phyloP scores from a whole-genome alignment of 2,329 filamentous ascomycete species.

The Sclerotiophoma versabilis region DNA sequence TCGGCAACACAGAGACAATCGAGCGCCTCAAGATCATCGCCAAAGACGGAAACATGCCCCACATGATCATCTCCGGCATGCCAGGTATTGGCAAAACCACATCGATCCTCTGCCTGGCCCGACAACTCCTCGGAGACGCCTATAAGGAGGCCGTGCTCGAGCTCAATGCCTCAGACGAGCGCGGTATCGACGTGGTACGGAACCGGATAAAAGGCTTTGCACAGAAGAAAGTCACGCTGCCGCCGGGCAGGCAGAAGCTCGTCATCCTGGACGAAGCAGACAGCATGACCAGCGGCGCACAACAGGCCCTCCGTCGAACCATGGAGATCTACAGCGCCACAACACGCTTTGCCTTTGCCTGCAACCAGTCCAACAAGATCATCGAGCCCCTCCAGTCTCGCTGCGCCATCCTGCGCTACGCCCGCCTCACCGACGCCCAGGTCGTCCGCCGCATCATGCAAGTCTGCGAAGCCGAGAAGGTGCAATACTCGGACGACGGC shows the following conservation, averaged over 20 bases:
- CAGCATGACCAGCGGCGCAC: slow-evolving; percentile 92
- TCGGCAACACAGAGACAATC: slow-evolving; percentile 97
- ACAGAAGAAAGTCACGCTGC: slow-evolving; percentile 97
- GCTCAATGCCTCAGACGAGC: slow-evolving; percentile 93
- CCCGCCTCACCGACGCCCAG: slow-evolving; percentile 89
- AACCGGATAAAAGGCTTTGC: slow-evolving; percentile 98
- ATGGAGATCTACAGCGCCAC: slow-evolving; percentile 99
- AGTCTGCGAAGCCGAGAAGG: slow-evolving; percentile 90
- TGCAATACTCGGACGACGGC: slow-evolving; percentile 90
- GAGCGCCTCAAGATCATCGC: slow-evolving; percentile 98
- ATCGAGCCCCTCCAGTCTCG: slow-evolving; percentile 98
- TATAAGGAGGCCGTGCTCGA: slow-evolving; percentile 98
- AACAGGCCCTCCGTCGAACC: slow-evolving; percentile 91
- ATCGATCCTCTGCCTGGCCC: slow-evolving; percentile 88
- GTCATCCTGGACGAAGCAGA: slow-evolving; percentile 98
- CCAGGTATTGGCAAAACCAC: slow-evolving; percentile 99
- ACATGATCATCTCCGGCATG: slow-evolving; percentile 99
- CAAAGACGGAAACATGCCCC: slow-evolving; percentile 98
- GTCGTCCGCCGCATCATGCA: slow-evolving; percentile 90
- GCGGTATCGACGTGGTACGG: slow-evolving; percentile 96
- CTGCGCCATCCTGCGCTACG: slow-evolving; percentile 94
- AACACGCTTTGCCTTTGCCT: slow-evolving; percentile 96
- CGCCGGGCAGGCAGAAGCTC: slow-evolving; percentile 88
- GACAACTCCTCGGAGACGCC: slow-evolving; percentile 86
- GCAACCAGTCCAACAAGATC: slow-evolving; percentile 99